A percentile compares a stretch with the other conserved stretches of the same genome.
Conservation (phyloP, 164 flowering plant genomes). For the Vitis amurensis region DNA sequence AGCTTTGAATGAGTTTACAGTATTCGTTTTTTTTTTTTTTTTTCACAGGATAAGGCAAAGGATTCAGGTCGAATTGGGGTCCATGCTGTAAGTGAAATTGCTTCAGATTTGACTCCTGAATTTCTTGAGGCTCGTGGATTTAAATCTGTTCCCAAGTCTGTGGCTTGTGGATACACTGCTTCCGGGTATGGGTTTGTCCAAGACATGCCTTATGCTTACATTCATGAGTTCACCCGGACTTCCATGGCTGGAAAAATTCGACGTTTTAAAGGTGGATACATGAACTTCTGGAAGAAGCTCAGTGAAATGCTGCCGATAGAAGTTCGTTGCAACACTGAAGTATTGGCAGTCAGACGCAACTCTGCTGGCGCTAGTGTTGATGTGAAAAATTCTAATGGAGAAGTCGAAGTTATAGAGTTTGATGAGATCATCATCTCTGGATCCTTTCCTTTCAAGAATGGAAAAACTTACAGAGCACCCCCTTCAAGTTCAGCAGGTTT, state of each 20-base stretch:
- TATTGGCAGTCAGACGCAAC: slow-evolving; percentile 43
- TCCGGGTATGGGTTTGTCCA: slow-evolving; percentile 84
- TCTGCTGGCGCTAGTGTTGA: slow-evolving; percentile 31
- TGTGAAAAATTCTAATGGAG: slow-evolving; percentile 32
- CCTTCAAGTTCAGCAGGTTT: slow-evolving; percentile 29
- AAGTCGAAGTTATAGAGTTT: slow-evolving; percentile 39
- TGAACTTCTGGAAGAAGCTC: slow-evolving; percentile 60
- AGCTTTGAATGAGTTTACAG: background rate
- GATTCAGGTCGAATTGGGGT: slow-evolving; percentile 54
- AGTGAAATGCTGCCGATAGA: slow-evolving; percentile 45
- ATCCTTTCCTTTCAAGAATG: slow-evolving; percentile 54
- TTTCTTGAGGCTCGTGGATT: slow-evolving; percentile 57
- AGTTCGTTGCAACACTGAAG: slow-evolving; percentile 59
- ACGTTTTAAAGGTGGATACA: slow-evolving; percentile 71
- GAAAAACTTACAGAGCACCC: slow-evolving; percentile 58
- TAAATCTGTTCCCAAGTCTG: slow-evolving; percentile 66
- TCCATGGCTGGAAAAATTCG: slow-evolving; percentile 86
- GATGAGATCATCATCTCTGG: slow-evolving; percentile 75
- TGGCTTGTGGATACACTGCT: slow-evolving; percentile 80
- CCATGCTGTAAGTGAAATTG: slow-evolving; percentile 63
- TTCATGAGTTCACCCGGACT: slow-evolving; percentile 77
- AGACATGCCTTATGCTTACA: slow-evolving; percentile 88
- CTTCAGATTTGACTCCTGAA: slow-evolving; percentile 55
- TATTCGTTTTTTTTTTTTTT: background rate
- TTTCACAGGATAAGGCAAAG: slow-evolving; percentile 58